These are phyloP conservation scores for Agaricus sinodeliciosus DNA, from an alignment of 768 basidiomycete species.

Conservation along the genomic window DNA sequence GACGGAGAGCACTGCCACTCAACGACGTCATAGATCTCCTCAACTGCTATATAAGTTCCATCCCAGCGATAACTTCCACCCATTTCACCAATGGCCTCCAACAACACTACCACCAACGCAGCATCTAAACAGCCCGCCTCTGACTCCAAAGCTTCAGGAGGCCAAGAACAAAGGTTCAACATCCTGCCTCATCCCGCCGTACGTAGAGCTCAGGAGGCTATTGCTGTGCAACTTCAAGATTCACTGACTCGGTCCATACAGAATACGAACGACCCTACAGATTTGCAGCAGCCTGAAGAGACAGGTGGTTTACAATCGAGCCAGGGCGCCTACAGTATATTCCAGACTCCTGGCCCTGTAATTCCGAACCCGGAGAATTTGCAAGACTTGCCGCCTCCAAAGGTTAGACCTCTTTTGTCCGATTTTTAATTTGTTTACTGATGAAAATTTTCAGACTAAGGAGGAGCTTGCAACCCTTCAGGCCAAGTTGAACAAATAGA, in stretches of 20 bases:
- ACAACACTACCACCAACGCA: constrained; percentile 11
- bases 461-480: constrained; percentile 34
- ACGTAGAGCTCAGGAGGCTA: constrained; percentile 4
- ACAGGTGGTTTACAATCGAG: constrained; percentile 29
- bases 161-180: constrained; percentile 34
- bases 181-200: constrained; percentile 64
- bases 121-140: background rate
- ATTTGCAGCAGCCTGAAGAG: constrained; percentile 38
- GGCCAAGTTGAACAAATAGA: background rate
- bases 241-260: constrained; percentile 14
- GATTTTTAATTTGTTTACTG: background rate
- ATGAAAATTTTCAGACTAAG: constrained; percentile 24
- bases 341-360: constrained; percentile 42
- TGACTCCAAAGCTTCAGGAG: constrained; percentile 11
- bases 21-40: constrained; percentile 2
- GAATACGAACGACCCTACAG: constrained; percentile 58
- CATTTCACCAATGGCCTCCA: constrained; percentile 20
- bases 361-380: constrained; percentile 38
- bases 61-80: background rate
- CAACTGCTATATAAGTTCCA: background rate
- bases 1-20: background rate
- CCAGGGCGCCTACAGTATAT: constrained; percentile 30
- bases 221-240: background rate
- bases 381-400: constrained; percentile 39
- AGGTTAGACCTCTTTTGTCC: constrained; percentile 27